Base-by-base conservation (phyloP, 2,329 filamentous ascomycete genomes). In the Neopestalotiopsis sp. region DNA sequence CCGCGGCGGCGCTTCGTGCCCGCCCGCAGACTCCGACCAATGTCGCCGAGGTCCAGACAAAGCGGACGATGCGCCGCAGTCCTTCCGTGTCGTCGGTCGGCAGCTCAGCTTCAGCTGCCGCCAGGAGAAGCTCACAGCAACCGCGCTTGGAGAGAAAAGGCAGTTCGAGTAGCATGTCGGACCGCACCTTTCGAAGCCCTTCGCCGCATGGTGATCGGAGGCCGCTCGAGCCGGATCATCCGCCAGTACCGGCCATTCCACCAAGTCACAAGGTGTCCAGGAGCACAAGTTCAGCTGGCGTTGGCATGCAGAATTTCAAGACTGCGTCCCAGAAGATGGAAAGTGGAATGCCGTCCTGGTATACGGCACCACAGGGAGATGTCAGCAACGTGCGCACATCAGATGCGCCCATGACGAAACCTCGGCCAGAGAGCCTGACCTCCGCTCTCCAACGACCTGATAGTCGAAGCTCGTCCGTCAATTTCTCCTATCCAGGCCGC, bases 11-110 rank as follows among this genome's bases (percentile, higher is more conserved):
- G 61, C 87, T 98, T 69, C 91, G 92, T 77, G 92, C 92, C 61
- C 89, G 92, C 73, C 91, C 94, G 10, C 90, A 90, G 65, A 91
- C 92, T 2, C 94, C 94, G 28, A 95, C 91, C 65, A 90, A 91
- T 74, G 91, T 97, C 68, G 91, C 90, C 78, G 90, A 94, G 76
- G 89, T 97, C 59, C 92, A 97, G 80, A 97, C 95, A 5, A 97
- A 95, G 84, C 92, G 95, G 77, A 95, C 92, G 77, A 80, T 89
- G 70, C 89, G 94, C 74, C 90, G 94, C 71, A 90, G 87, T 79
- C 86, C 87, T 65, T 97, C 94, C 0, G 81, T 88, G 57, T 93
- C 93, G 1, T 95, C 94, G 4, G 84, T 88, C 3, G 73, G 76
- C 14, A 79, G 76, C 62, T 30, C 59, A n/a, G 86, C 84, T 45